Evolutionary conservation across 805 yeast species (phyloP).

Genomic region (Sugiyamaella lignohabitans): DNA sequence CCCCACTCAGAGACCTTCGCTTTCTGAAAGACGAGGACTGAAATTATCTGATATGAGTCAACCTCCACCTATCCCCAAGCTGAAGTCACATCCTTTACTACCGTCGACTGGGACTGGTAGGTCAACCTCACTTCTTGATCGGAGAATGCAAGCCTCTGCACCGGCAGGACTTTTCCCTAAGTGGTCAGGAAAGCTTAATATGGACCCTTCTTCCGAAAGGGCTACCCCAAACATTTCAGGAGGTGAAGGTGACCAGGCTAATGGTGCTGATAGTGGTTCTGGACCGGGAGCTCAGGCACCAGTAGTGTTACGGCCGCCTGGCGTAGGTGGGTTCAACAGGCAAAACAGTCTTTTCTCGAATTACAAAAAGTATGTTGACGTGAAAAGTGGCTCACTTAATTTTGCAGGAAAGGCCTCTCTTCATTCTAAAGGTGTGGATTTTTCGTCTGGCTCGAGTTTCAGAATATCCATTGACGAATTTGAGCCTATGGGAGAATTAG

Average conservation of each 20-base stretch:
- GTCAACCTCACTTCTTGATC: not conserved
- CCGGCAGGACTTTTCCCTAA: too few species aligned
- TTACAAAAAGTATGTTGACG: conserved; percentile 82
- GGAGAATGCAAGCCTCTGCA: not conserved
- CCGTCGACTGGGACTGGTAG: not conserved
- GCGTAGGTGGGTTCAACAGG: not conserved
- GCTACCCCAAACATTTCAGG: too few species aligned
- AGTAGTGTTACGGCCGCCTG: not conserved
- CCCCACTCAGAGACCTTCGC: conserved; percentile 26
- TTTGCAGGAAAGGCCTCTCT: conserved; percentile 91
- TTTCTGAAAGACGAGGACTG: conserved; percentile 35
- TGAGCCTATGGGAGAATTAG: conserved; percentile 66
- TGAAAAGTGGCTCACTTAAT: conserved; percentile 84
- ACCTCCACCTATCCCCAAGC: conserved; percentile 17
- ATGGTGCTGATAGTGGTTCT: conserved; percentile 1
- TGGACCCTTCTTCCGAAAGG: too few species aligned
- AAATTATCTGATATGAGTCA: not conserved
- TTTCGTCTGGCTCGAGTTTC: conserved; percentile 81
- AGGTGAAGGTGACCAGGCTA: too few species aligned
- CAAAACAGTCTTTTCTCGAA: conserved; percentile 52
- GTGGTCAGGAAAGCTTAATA: too few species aligned
- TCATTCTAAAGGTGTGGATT: conserved; percentile 87
- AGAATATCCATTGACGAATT: conserved; percentile 81
- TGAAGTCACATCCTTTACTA: not conserved
- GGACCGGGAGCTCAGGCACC: too few species aligned